Percentiles rank a stretch among this genome's conserved stretches.
Conservation (phyloP, 768 basidiomycete species). For the Mycena belliarum region DNA sequence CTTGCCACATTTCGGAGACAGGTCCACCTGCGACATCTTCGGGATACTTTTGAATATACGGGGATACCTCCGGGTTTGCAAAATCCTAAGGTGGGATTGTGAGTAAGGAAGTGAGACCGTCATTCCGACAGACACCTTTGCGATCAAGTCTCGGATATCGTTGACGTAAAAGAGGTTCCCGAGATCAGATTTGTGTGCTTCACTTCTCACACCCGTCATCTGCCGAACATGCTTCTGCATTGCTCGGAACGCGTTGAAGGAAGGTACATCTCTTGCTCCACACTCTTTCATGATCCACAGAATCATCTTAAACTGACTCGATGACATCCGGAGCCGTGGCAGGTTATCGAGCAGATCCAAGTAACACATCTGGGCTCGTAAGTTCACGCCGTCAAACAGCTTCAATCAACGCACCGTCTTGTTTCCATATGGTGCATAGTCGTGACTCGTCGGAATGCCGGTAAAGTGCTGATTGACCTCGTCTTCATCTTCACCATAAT, state of each 20-base stretch:
- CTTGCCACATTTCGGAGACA: slow-evolving; percentile 36
- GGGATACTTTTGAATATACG: slow-evolving; percentile 31
- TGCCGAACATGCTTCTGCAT: slow-evolving; percentile 23
- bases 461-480: neutral
- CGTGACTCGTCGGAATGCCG: neutral
- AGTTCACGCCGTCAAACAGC: neutral
- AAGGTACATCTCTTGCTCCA: slow-evolving; percentile 31
- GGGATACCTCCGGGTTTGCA: slow-evolving; percentile 29
- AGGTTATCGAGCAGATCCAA: slow-evolving; percentile 36
- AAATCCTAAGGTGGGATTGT: slow-evolving; percentile 27
- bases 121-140: neutral
- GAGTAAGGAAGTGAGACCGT: neutral
- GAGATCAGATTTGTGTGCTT: slow-evolving; percentile 8
- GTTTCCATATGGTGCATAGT: slow-evolving; percentile 8
- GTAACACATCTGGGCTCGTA: slow-evolving; percentile 10
- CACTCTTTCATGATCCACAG: slow-evolving; percentile 32
- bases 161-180: slow-evolving; percentile 9
- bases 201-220: slow-evolving; percentile 7
- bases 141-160: slow-evolving; percentile 9
- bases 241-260: slow-evolving; percentile 25
- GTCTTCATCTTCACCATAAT: neutral
- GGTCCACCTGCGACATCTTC: slow-evolving; percentile 27
- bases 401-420: neutral
- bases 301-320: slow-evolving; percentile 30
- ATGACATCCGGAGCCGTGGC: slow-evolving; percentile 31